Percentiles rank a stretch among this genome's conserved stretches.
Conservation (phyloP, 768 basidiomycete genomes). For the Podaxis sp. region DNA sequence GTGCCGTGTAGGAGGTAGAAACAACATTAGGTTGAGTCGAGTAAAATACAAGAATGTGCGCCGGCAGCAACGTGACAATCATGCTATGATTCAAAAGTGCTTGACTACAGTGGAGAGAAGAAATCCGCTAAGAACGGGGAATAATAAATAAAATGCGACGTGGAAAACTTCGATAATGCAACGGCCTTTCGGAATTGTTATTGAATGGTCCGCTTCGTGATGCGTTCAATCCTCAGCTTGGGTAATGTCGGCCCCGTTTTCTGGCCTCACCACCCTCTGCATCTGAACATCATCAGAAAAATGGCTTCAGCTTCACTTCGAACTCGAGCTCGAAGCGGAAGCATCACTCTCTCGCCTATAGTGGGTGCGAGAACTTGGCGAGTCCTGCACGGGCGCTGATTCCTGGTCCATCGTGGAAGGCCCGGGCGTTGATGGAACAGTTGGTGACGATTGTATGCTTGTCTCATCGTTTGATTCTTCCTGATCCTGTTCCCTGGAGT, state of each 20-base stretch:
- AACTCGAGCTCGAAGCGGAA: constrained; percentile 40
- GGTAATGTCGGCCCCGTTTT: constrained; percentile 29
- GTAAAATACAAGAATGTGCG: background rate
- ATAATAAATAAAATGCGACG: constrained; percentile 1
- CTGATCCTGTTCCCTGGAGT: constrained; percentile 31
- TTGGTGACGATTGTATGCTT: constrained; percentile 26
- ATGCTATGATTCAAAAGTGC: background rate
- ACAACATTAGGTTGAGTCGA: background rate
- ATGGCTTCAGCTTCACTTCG: constrained; percentile 37
- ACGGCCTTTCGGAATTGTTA: background rate
- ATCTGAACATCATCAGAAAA: constrained; percentile 33
- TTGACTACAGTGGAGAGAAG: constrained; percentile 6
- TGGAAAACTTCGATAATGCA: constrained; percentile 3
- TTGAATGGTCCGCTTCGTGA: background rate
- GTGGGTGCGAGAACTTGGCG: constrained; percentile 20
- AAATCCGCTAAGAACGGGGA: background rate
- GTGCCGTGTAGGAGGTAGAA: background rate
- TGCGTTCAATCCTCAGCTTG: background rate
- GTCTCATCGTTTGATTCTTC: constrained; percentile 47
- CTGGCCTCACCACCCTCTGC: constrained; percentile 24
- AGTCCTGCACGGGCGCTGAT: constrained; percentile 12
- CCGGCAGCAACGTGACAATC: constrained; percentile 10
- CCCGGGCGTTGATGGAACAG: constrained; percentile 8
- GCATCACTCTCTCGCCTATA: constrained; percentile 37
- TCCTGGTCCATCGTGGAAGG: background rate